These are phyloP conservation scores for Lantana camara DNA, from an alignment of 257 asterid genomes.

Conservation along the genomic window DNA sequence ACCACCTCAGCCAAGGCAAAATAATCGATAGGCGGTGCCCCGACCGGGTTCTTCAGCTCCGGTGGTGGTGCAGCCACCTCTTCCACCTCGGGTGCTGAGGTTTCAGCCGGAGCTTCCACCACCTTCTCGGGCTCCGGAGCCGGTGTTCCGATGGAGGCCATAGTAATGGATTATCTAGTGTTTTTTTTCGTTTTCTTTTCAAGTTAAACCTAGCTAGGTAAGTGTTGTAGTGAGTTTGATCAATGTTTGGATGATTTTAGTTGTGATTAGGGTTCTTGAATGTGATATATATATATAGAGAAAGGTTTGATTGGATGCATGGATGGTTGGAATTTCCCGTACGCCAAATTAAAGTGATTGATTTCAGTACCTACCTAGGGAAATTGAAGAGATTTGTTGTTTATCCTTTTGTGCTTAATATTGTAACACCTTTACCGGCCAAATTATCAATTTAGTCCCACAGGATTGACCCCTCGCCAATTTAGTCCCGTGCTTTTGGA, in stretches of 20 bases:
- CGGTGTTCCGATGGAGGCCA: conserved; percentile 31
- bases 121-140: conserved; percentile 20
- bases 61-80: conserved; percentile 31
- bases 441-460: not conserved
- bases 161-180: not conserved
- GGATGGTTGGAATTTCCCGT: conserved; percentile 23
- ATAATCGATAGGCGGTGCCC: conserved; percentile 18
- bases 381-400: conserved; percentile 2
- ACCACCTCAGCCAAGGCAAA: conserved; percentile 52
- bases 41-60: conserved; percentile 21
- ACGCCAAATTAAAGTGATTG: conserved; percentile 7
- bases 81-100: conserved; percentile 25
- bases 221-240: not conserved
- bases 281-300: conserved; percentile 29
- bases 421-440: not conserved
- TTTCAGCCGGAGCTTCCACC: too few relatives aligned
- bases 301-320: not conserved
- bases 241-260: not conserved
- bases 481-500: too few relatives aligned
- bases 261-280: not conserved
- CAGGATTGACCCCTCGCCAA: too few relatives aligned
- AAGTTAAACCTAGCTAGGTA: not conserved
- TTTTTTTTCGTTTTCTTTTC: not conserved
- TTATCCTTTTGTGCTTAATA: not conserved
- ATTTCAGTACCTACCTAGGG: not conserved